Percentiles rank a stretch among this genome's conserved stretches.
Evolutionary conservation across 371 early-diverging fungal species (phyloP).

Genomic region (Coemansia sp.): DNA sequence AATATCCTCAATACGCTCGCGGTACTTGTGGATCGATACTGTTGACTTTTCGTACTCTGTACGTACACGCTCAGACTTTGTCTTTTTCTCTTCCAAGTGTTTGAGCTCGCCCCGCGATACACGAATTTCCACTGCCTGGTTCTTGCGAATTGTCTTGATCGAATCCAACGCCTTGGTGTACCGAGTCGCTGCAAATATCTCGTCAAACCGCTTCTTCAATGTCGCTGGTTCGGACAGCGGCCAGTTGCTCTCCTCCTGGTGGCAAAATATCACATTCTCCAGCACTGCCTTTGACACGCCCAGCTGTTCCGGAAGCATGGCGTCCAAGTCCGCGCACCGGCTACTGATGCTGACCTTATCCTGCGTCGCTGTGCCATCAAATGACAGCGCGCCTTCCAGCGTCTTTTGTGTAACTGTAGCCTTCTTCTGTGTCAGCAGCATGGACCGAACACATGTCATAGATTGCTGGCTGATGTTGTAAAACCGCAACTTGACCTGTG

Average conservation of each 20-base stretch:
- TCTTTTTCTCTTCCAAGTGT: slow-evolving; percentile 65
- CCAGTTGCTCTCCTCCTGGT: slow-evolving; percentile 99
- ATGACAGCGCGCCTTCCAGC: slow-evolving; percentile 78
- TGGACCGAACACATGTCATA: slow-evolving; percentile 77
- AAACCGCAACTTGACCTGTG: slow-evolving; percentile 93
- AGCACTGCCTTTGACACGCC: slow-evolving; percentile 92
- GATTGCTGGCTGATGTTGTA: slow-evolving; percentile 69
- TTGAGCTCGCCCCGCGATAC: slow-evolving; percentile 66
- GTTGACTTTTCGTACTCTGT: slow-evolving; percentile 41
- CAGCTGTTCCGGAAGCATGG: slow-evolving; percentile 79
- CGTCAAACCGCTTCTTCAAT: slow-evolving; percentile 99
- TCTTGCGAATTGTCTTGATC: slow-evolving; percentile 79
- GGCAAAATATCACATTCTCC: slow-evolving; percentile 99
- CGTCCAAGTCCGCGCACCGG: slow-evolving; percentile 87
- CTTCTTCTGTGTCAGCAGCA: slow-evolving; percentile 76
- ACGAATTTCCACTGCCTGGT: slow-evolving; percentile 64
- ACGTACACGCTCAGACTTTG: slow-evolving; percentile 69
- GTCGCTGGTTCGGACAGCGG: slow-evolving; percentile 88
- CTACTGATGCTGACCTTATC: slow-evolving; percentile 70
- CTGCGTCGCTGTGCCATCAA: slow-evolving; percentile 54
- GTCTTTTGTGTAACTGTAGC: slow-evolving; percentile 71
- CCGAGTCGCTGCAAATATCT: slow-evolving; percentile 94
- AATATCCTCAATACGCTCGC: slow-evolving; percentile 32
- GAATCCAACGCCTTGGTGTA: slow-evolving; percentile 92
- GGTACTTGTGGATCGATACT: slow-evolving; percentile 31